Evolutionary conservation across 2,329 filamentous ascomycete genomes (phyloP), one percentile per base, ranked within the genome.

Genomic region (Colletotrichum lini): DNA sequence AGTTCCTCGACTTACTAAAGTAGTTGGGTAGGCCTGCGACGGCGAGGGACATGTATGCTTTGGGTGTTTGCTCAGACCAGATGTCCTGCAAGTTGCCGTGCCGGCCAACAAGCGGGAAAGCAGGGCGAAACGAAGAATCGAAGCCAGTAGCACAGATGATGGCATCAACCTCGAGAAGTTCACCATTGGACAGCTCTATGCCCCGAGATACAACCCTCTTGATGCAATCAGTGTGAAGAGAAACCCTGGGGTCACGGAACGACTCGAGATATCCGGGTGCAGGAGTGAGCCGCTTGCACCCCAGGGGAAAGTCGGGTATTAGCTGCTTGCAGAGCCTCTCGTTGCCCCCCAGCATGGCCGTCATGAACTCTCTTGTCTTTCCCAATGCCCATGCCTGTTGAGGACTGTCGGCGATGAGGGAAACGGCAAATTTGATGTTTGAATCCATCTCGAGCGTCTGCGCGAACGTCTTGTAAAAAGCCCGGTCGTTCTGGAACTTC

Each of bases 61-160:
- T 82, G 1, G 87, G 86, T 3, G 78, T 78, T 52, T 82, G 79
- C 7, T 79, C 72, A 52, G 74, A 75, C 85, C 87, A 88, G 18
- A 76, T 79, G 47, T 88, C 84, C 72, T 86, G 86, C 42, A 90
- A 80, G 72, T 88, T 86, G 21, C 86, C 86, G n/a, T 81, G 75
- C 26, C 83, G 80, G 12, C 86, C 86, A 7, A 86, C 77, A 21
- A 89, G 77, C 0, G 86, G 86, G 71, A 88, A 89, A 1, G 84
- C 81, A 3, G 87, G 87, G 9, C 81, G 77, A 76, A 88, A 89
- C 1, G 85, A 87, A 6, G 84, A 84, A 74, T 89, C 84, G 74
- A 89, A 90, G 1, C 88, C 87, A 0, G 87, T 89, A n/a, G 88
- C 88, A 70, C 87, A 89, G 58, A 91, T 82, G 26, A 91, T 84